Percentiles rank a stretch among this genome's conserved stretches.
Conservation (phyloP, 164 flowering plant species). For the Stephania cephalantha region DNA sequence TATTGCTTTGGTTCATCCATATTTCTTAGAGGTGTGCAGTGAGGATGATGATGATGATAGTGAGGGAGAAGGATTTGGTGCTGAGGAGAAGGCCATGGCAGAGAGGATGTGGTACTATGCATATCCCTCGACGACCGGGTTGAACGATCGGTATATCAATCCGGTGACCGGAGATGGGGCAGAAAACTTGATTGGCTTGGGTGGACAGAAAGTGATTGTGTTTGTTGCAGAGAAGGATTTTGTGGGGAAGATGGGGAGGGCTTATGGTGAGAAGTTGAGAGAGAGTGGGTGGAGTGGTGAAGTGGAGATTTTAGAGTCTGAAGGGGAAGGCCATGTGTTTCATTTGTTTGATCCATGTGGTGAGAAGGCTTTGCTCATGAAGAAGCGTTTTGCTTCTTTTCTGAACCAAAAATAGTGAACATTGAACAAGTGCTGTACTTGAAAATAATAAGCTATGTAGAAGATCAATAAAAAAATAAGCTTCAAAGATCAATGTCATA, state of each 20-base stretch:
- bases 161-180: constrained; percentile 33
- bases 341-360: constrained; percentile 30
- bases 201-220: constrained; percentile 34
- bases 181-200: constrained; percentile 15
- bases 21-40: constrained; percentile 22
- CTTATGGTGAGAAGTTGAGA: constrained; percentile 36
- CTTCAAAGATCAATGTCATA: neutral
- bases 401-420: neutral
- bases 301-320: constrained; percentile 40
- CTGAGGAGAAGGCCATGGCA: constrained; percentile 12
- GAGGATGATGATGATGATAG: neutral
- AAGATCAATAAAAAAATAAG: neutral
- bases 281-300: constrained; percentile 44
- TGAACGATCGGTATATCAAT: constrained; percentile 46
- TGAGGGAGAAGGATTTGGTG: constrained; percentile 13
- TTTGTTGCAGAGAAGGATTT: constrained; percentile 49
- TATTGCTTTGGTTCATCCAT: constrained; percentile 28
- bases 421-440: no score
- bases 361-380: constrained; percentile 34
- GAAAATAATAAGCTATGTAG: neutral
- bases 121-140: constrained; percentile 33
- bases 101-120: constrained; percentile 43
- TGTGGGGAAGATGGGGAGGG: constrained; percentile 38
- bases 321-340: constrained; percentile 49
- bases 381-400: constrained; percentile 35